Conservation (phyloP, 2,329 filamentous ascomycete genomes). For the Colletotrichum ledebouriae region DNA sequence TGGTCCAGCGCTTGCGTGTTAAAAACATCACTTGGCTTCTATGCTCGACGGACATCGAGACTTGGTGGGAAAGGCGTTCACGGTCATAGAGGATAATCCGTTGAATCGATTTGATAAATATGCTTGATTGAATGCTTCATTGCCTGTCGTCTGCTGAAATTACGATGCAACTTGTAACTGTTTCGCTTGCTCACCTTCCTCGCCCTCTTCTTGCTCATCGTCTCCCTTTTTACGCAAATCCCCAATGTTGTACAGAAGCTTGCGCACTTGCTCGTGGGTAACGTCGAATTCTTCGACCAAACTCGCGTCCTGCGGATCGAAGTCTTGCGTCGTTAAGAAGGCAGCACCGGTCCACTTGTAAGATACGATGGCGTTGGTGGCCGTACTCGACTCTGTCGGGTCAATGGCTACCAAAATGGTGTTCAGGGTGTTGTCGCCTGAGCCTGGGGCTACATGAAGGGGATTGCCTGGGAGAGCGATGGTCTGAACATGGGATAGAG, state of each 20-base stretch:
- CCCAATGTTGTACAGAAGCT: constrained; percentile 61
- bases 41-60: constrained; percentile 43
- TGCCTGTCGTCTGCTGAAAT: not conserved
- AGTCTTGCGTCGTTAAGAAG: constrained; percentile 32
- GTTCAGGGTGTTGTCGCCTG: constrained; percentile 44
- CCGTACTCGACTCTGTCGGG: constrained; percentile 45
- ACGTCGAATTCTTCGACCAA: constrained; percentile 51
- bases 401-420: constrained; percentile 59
- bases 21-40: constrained; percentile 38
- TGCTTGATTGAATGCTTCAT: constrained; percentile 2
- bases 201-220: constrained; percentile 47
- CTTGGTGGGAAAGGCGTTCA: constrained; percentile 42
- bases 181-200: constrained; percentile 30
- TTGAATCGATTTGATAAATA: constrained; percentile 40
- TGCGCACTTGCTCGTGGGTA: constrained; percentile 54
- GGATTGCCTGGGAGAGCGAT: constrained; percentile 75
- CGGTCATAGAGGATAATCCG: constrained; percentile 42
- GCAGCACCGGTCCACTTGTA: constrained; percentile 44
- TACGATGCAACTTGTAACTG: not conserved
- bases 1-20: constrained; percentile 38
- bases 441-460: constrained; percentile 63
- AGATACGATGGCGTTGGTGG: constrained; percentile 43
- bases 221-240: constrained; percentile 60
- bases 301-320: constrained; percentile 29
- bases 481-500: constrained; percentile 62